Percentiles rank a stretch among this genome's conserved stretches.
These are phyloP conservation scores for Colletotrichum sublineola DNA, from an alignment of 2,329 filamentous ascomycete species.

Conservation along the genomic window DNA sequence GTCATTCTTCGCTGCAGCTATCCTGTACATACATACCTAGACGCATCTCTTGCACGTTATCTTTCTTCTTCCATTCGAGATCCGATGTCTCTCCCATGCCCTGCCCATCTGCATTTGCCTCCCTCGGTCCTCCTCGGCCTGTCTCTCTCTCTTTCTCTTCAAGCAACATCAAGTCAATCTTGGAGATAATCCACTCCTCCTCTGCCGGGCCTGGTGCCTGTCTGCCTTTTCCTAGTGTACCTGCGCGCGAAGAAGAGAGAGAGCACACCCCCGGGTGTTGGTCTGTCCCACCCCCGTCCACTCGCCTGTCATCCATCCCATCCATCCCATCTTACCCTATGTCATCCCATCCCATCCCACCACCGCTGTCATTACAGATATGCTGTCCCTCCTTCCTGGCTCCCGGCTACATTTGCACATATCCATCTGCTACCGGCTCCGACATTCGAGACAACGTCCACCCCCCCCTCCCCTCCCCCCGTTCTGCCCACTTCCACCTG, in stretches of 20 bases:
- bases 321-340: conserved; percentile 8
- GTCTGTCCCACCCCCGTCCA: conserved; percentile 17
- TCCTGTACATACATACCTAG: background rate
- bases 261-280: conserved; percentile 24
- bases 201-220: conserved; percentile 7
- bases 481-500: conserved; percentile 38
- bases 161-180: conserved; percentile 28
- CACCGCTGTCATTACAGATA: conserved; percentile 10
- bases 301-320: conserved; percentile 18
- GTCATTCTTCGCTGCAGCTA: background rate
- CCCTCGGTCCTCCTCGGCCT: background rate
- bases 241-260: background rate
- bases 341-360: conserved; percentile 15
- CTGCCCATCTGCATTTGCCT: background rate
- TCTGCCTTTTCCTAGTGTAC: conserved; percentile 8
- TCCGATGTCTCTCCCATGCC: background rate
- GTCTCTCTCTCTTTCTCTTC: background rate
- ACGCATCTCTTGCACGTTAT: background rate
- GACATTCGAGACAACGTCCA: conserved; percentile 41
- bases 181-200: conserved; percentile 23
- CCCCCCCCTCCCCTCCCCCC: conserved; percentile 37
- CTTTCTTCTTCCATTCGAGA: conserved; percentile 8
- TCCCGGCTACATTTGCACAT: conserved; percentile 37
- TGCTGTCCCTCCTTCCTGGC: conserved; percentile 33
- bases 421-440: conserved; percentile 39